phyloP scores from a whole-genome alignment of 1,139 yeast genomes.

The Yamadazyma jaroonii region DNA sequence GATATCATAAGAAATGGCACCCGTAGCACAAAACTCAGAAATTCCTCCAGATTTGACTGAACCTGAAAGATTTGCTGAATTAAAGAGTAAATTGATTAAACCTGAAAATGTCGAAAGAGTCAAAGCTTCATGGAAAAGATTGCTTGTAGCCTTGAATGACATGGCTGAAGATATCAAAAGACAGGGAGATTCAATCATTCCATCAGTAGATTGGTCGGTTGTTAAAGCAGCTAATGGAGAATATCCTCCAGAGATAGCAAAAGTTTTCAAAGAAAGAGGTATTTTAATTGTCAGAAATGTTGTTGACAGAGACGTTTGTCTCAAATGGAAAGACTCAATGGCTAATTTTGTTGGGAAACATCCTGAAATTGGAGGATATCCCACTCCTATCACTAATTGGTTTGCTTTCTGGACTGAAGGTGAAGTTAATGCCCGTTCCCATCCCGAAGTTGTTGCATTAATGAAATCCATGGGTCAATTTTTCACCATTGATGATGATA shows the following conservation, averaged over 20 bases:
- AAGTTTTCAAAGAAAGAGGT: slow-evolving; percentile 17
- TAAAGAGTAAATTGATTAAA: slow-evolving; percentile 17
- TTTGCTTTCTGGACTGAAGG: slow-evolving; percentile 38
- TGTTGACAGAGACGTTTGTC: slow-evolving; percentile 15
- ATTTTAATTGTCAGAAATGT: slow-evolving; percentile 21
- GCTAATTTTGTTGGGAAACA: slow-evolving; percentile 21
- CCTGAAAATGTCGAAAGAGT: slow-evolving; percentile 21
- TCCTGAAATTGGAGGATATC: slow-evolving; percentile 32
- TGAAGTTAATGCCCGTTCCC: slow-evolving; percentile 41
- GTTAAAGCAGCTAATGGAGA: slow-evolving; percentile 13
- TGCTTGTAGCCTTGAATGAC: slow-evolving; percentile 17
- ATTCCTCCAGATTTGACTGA: slow-evolving; percentile 14
- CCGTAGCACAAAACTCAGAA: slow-evolving; percentile 2
- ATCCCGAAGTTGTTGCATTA: slow-evolving; percentile 31
- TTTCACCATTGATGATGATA: slow-evolving; percentile 29
- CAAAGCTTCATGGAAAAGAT: slow-evolving; percentile 21
- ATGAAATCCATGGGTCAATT: slow-evolving; percentile 29
- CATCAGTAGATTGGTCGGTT: slow-evolving; percentile 16
- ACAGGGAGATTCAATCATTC: slow-evolving; percentile 16
- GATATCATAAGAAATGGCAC: too few relatives aligned
- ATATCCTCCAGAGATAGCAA: slow-evolving; percentile 13
- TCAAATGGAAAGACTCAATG: slow-evolving; percentile 19
- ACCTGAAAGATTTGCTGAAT: slow-evolving; percentile 8
- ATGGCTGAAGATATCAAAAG: slow-evolving; percentile 15
- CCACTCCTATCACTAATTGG: slow-evolving; percentile 29